Percentiles rank a stretch among this genome's conserved stretches.
These are phyloP conservation scores for Paragyromitra xinjiangensis DNA, from an alignment of 495 filamentous ascomycete species.

Conservation along the genomic window DNA sequence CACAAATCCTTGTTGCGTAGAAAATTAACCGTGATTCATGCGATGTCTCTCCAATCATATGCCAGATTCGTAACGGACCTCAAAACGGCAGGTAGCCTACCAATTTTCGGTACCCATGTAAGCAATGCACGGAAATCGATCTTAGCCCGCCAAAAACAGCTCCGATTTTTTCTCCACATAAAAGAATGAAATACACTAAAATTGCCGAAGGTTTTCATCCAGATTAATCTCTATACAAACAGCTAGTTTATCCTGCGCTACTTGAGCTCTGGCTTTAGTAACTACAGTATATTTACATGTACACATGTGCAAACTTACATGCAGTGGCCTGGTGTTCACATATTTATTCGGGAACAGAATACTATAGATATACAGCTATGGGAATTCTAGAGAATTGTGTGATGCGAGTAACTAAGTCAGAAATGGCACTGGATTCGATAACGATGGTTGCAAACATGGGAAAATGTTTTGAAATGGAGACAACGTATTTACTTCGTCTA, in stretches of 20 bases:
- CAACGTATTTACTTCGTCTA: constrained; percentile 27
- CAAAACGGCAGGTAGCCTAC: constrained; percentile 36
- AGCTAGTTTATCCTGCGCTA: neutral
- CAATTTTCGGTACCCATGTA: constrained; percentile 8
- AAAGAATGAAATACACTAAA: too few species aligned
- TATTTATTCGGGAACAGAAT: neutral
- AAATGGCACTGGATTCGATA: neutral
- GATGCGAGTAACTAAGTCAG: neutral
- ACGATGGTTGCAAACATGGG: neutral
- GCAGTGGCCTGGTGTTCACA: too few species aligned
- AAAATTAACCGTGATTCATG: constrained; percentile 14
- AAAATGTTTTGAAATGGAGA: neutral
- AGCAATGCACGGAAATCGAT: neutral
- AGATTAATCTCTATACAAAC: neutral
- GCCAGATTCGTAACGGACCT: constrained; percentile 2
- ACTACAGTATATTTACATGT: too few species aligned
- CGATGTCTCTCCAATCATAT: constrained; percentile 11
- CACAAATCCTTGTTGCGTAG: neutral
- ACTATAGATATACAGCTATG: neutral
- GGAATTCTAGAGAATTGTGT: neutral
- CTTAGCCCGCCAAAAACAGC: neutral
- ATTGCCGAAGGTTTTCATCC: too few species aligned
- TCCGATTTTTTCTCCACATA: too few species aligned
- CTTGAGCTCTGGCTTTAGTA: neutral
- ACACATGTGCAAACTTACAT: too few species aligned